Base-by-base conservation (phyloP, 345 rosid species). In the Salix caprea region DNA sequence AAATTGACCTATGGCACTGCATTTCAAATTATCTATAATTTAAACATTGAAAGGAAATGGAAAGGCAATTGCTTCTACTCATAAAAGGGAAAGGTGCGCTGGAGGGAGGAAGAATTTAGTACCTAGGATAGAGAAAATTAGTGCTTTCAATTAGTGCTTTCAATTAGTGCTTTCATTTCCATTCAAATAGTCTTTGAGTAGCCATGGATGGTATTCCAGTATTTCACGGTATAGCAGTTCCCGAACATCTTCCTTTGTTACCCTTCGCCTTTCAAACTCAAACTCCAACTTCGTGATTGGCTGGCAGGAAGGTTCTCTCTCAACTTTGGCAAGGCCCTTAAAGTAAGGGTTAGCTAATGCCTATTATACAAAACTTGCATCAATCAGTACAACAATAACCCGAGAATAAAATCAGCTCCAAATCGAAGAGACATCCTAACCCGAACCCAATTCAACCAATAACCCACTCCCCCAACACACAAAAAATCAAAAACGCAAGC, bases 301-400 rank as follows among this genome's bases (percentile, higher is more conserved):
- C 77, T 88, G 97, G 79, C 93, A 94, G 77, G 96, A 91, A 79
- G 97, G 97, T 76, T 96, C 98, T 82, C 99, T 90, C 82, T 96
- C 99, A 74, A 91, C 86, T 84, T 87, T 94, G 42, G 98, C 83
- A 24, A 96, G 91, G 79, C 97, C 91, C 75, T 90, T 94, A 84
- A 96, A 96, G 86, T 96, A 96, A 71, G 97, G 99, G 85, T 96
- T 98, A 37, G 94, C 88, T 79, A 96, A 76, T 60, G 99, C 98
- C 98, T 96, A 74, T 67, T 26, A 66, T 75, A 75, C 14, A 76
- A 67, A 61, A 52, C 75, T 9, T n/a, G 11, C 62, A 58, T 26
- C 2, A 72, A 62, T 68, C 65, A 19, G 6, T 14, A 30, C 2
- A 71, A 44, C 66, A 82, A 32, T 2, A 80, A 32, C n/a, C n/a